A percentile compares a stretch with the other conserved stretches of the same genome.
Evolutionary conservation across 768 basidiomycete genomes (phyloP).

Genomic region (Phanerodontia chrysosporium): DNA sequence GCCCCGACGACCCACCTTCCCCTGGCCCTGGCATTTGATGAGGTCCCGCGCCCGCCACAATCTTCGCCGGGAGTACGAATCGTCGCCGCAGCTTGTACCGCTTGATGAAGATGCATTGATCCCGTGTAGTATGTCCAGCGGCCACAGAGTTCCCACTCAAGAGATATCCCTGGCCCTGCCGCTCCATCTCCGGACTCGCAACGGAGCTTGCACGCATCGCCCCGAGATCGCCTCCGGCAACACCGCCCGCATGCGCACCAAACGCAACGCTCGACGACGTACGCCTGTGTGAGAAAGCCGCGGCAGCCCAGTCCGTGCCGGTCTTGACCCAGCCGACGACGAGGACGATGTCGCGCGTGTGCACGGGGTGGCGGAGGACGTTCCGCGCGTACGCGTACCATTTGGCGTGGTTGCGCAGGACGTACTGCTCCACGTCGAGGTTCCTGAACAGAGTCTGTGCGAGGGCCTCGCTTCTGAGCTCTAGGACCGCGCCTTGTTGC

Average conservation of each 20-base stretch:
- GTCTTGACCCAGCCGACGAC: not conserved
- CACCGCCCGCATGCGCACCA: too few species aligned
- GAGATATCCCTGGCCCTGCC: not conserved
- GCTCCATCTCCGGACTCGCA: not conserved
- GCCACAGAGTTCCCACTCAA: not conserved
- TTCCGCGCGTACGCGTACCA: not conserved
- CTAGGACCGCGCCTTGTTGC: not conserved
- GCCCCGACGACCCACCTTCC: too few species aligned
- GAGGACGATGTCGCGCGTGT: not conserved
- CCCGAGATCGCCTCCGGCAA: not conserved
- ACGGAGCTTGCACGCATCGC: not conserved
- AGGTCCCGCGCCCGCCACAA: not conserved
- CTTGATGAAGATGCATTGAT: not conserved
- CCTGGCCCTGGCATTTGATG: too few species aligned
- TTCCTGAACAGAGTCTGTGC: not conserved
- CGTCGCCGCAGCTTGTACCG: not conserved
- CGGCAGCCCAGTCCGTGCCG: not conserved
- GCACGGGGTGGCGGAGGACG: not conserved
- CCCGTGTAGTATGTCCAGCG: not conserved
- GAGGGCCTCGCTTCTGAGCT: not conserved
- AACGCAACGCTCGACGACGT: too few species aligned
- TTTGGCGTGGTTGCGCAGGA: not conserved
- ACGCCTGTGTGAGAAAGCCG: not conserved
- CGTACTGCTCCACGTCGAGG: not conserved
- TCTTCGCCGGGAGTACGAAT: not conserved